Evolutionary conservation across 1,284 basidiomycete genomes (phyloP), one percentile per base, ranked within the genome.

Genomic region (Sanghuangporus baumii): DNA sequence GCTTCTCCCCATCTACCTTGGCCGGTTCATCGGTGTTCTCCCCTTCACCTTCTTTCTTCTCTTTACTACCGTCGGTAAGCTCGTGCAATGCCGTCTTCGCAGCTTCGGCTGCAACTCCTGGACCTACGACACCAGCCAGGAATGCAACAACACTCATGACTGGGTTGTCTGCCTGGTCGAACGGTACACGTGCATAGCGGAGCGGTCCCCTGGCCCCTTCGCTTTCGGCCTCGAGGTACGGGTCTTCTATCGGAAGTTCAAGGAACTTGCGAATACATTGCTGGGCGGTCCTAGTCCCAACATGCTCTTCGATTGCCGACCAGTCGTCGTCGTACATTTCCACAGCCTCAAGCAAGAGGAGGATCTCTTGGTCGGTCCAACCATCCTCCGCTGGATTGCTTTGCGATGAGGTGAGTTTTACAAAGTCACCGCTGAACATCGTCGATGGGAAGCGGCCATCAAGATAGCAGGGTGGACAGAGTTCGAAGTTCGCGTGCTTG

Each of bases 281-380:
- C 72, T 98, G 95, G 43, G 94, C 89, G 16, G 88, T 88, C 54
- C 95, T 83, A 23, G 94, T 94, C 12, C 89, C 92, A 54, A 99
- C 94, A 72, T 99, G 96, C 68, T 94, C 89, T 66, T 94, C 89
- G 63, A 99, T 88, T 41, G 87, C 84, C 34, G 87, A 87, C 96
- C 96, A 99, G 72, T 98, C 96, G 72, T 98, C 96, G 67, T 98
- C 94, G 74, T 89, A 95, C 93, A 99, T 96, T 76, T 99, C 96
- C 57, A 99, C 85, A 16, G 90, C 97, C 75, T 99, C 96, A 18
- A 99, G 82, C 14, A 99, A 80, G 2, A 93, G 77, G 12, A 99
- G 76, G 18, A 91, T 83, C 75, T 99, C 97, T 72, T 95, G 90
- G 73, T 98, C 95, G 3, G 86, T 83, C 97, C 97, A 99, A 67